A percentile compares a stretch with the other conserved stretches of the same genome.
Conservation (phyloP, 345 rosid genomes). For the Syzygium jambos region DNA sequence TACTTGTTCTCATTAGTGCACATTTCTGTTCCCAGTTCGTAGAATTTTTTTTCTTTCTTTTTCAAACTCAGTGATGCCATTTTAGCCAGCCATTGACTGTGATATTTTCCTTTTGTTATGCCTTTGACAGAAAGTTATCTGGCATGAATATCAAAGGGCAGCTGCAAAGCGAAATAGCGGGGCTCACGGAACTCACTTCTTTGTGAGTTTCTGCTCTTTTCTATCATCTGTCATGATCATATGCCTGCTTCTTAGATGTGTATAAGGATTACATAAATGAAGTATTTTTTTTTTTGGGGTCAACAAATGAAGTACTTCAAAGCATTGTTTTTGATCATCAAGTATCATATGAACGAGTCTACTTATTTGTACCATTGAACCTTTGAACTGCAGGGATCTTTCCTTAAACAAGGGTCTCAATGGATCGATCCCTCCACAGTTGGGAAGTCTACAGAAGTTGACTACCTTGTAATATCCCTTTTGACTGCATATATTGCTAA, state of each 20-base stretch:
- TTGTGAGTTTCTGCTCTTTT: conserved; percentile 44
- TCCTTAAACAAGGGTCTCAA: conserved; percentile 67
- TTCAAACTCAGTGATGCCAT: not conserved
- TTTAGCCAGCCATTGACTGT: not conserved
- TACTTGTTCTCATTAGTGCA: not conserved
- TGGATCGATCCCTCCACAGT: conserved; percentile 60
- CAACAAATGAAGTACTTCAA: not conserved
- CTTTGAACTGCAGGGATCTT: conserved; percentile 54
- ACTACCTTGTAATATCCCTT: conserved; percentile 44
- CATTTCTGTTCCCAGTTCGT: not conserved
- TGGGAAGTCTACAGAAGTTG: conserved; percentile 72
- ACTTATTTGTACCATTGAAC: not conserved
- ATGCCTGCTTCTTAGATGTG: not conserved
- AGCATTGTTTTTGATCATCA: not conserved
- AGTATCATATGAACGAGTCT: not conserved
- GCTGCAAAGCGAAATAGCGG: conserved; percentile 81
- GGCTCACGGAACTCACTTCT: conserved; percentile 60
- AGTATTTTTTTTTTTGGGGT: not conserved
- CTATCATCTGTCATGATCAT: not conserved
- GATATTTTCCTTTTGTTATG: not conserved
- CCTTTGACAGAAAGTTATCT: conserved; percentile 52
- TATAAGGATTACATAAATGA: not conserved
- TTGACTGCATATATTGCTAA: not conserved
- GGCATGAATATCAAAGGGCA: conserved; percentile 75
- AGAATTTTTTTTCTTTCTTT: not conserved